Evolutionary conservation across 2,329 filamentous ascomycete genomes (phyloP), one percentile per base, ranked within the genome.

Genomic region (Colletotrichum sp.): DNA sequence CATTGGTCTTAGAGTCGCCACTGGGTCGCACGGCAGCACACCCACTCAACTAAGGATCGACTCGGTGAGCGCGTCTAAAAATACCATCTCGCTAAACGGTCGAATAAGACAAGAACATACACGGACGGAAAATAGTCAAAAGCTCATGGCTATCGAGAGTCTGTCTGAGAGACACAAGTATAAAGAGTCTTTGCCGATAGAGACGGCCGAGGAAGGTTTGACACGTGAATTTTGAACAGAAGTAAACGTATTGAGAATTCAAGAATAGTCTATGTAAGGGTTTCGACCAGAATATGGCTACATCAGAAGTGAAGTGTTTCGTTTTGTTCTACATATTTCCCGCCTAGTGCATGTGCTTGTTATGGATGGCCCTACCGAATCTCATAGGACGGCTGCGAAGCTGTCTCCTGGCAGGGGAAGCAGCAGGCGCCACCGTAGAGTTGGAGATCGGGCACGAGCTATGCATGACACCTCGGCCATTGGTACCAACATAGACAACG

Each of bases 401-500:
- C 18, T 52, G 34, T n/a, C 68, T 32, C 7, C 72, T 52, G 5
- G 30, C 52, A 36, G 6, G 52, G 34, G 52, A 32, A 30, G 60
- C 52, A 52, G 60, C 48, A 7, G 66, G 22, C 4, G 61, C 25
- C 3, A 36, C 30, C 15, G 39, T 61, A 10, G 52, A 71, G 25
- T 62, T 71, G 36, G 61, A 36, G 15, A 64, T 12, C 30, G 67
- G 55, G 72, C 72, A 75, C n/a, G 68, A 71, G 61, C 68, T 71
- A 52, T 79, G 85, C 70, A 89, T 83, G 7, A 88, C 87, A 16
- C 88, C 87, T 2, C 87, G 84, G 0, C 88, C 88, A 70, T 89
- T 89, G 3, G 88, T 89, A 0, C 88, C 88, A 18, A 89, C 87
- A 61, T 88, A 89, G 0, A 89, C 87, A 68, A 87, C 82, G 2